Evolutionary conservation across 2,329 filamentous ascomycete species (phyloP), one percentile per base, ranked within the genome.

Genomic region (Epichloe sylvatica): DNA sequence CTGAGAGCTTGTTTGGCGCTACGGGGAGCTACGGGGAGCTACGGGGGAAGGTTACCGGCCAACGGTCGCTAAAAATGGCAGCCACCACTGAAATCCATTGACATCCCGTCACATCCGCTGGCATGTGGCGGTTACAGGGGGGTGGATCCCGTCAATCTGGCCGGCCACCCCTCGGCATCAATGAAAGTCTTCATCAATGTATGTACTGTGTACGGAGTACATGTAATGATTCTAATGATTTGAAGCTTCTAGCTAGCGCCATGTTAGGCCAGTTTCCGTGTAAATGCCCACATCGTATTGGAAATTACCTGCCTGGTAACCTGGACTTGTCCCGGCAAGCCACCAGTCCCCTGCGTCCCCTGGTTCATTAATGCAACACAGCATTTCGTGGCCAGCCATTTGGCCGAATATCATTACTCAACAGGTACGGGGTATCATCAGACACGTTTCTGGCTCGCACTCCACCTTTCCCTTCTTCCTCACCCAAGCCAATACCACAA

Each of bases 31-130:
- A 15, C 38, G n/a, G 17, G 43, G 13, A 21, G 38, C 38, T 41
- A 21, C 25, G 25, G 25, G 23, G 44, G 44, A 19, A 21, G 30
- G 36, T 30, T 36, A 37, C 12, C 7, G 30, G 30, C 39, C 46
- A 49, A 50, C 37, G 36, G 45, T 47, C 43, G 46, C 51, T 53
- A 51, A 52, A 51, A 48, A 49, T 42, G 46, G 43, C 49, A 45
- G 35, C 41, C n/a, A n/a, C 35, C 15, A 37, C 35, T 37, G 35
- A n/a, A 13, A 37, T 8, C 4, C 35, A 37, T n/a, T n/a, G 35
- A 8, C 35, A n/a, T 8, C 23, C 23, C 23, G 23, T 25, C 23
- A 25, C 23, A 25, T 8, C 15, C 35, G 35, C 35, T 37, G 35
- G 35, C 46, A 36, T 12, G 15, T 47, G 25, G 37, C 25, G 25